Conservation (phyloP, 495 filamentous ascomycete species). For the Ramalina peruviana region DNA sequence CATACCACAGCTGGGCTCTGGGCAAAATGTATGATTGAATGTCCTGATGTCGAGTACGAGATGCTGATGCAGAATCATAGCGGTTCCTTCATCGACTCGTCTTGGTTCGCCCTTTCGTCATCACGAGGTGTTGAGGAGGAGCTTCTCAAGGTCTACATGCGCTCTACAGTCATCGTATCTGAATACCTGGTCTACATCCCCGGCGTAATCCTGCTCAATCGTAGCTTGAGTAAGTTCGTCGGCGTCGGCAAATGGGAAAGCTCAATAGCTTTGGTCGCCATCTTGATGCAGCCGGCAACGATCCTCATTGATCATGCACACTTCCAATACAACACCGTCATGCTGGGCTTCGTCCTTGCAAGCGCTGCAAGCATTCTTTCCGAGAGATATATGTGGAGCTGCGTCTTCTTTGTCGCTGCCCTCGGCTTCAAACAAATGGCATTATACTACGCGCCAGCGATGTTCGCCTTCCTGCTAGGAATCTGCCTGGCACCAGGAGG, state of each 20-base stretch:
- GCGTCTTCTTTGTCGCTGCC: slow-evolving; percentile 85
- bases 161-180: slow-evolving; percentile 73
- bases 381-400: slow-evolving; percentile 71
- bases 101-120: slow-evolving; percentile 77
- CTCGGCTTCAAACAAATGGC: slow-evolving; percentile 98
- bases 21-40: slow-evolving; percentile 54
- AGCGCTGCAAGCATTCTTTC: slow-evolving; percentile 80
- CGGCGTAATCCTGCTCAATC: slow-evolving; percentile 67
- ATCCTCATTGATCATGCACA: slow-evolving; percentile 96
- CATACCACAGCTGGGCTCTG: slow-evolving; percentile 90
- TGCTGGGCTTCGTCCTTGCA: slow-evolving; percentile 79
- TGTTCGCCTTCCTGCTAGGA: slow-evolving; percentile 85
- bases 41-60: not conserved
- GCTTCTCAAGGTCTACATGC: slow-evolving; percentile 84
- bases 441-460: slow-evolving; percentile 82
- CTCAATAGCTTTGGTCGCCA: slow-evolving; percentile 72
- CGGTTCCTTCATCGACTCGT: slow-evolving; percentile 60
- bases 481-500: slow-evolving; percentile 64
- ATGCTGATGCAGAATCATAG: slow-evolving; percentile 20
- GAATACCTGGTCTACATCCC: slow-evolving; percentile 86
- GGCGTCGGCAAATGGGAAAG: slow-evolving; percentile 62
- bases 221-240: slow-evolving; percentile 57
- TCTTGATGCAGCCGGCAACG: slow-evolving; percentile 82
- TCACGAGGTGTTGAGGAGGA: slow-evolving; percentile 73
- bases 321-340: slow-evolving; percentile 97